Conservation (phyloP, 164 flowering plant genomes). For the Santalum album region DNA sequence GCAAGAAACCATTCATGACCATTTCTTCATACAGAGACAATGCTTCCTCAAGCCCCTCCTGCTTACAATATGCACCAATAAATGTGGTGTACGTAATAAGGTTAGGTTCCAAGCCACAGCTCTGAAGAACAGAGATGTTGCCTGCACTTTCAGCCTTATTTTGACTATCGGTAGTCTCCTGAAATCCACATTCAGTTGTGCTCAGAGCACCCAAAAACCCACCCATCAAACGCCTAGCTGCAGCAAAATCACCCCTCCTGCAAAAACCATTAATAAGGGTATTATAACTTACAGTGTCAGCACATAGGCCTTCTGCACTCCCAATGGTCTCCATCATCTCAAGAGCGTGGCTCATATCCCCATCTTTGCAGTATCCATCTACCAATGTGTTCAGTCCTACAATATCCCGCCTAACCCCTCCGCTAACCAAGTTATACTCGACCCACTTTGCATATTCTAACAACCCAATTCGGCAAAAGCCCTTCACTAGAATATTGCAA, state of each 20-base stretch:
- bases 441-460: constrained; percentile 39
- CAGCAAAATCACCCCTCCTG: constrained; percentile 41
- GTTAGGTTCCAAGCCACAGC: constrained; percentile 25
- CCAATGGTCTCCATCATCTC: constrained; percentile 38
- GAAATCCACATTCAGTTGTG: not conserved
- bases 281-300: constrained; percentile 65
- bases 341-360: constrained; percentile 32
- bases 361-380: constrained; percentile 46
- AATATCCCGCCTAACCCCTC: constrained; percentile 35
- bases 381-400: constrained; percentile 54
- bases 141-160: constrained; percentile 3
- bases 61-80: constrained; percentile 41
- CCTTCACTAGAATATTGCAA: constrained; percentile 61
- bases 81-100: constrained; percentile 61
- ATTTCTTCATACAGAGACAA: constrained; percentile 52
- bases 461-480: constrained; percentile 52
- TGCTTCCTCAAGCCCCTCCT: constrained; percentile 46
- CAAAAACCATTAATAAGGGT: constrained; percentile 67
- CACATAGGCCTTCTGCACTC: constrained; percentile 25
- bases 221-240: constrained; percentile 45
- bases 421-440: constrained; percentile 28
- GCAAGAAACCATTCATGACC: constrained; percentile 51
- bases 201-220: constrained; percentile 24
- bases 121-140: constrained; percentile 1
- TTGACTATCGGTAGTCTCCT: not conserved